Percentiles rank a stretch among this genome's conserved stretches.
phyloP scores from a whole-genome alignment of 2,329 filamentous ascomycete species.

The Thermomyces lanuginosus region DNA sequence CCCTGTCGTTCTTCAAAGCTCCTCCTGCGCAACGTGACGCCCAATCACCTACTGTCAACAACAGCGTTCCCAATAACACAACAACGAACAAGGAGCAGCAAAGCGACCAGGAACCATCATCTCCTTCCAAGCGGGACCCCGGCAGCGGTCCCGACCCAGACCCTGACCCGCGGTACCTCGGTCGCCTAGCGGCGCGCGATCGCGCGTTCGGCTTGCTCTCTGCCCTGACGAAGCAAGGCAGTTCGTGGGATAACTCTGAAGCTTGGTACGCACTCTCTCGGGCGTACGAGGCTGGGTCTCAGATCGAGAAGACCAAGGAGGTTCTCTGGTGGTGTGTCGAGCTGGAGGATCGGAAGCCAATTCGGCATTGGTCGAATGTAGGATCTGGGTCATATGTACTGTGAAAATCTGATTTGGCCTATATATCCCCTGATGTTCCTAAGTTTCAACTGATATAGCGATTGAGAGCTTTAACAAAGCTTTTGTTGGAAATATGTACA shows the following conservation, averaged over 20 bases:
- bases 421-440: conserved; percentile 4
- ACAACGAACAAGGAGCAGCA: conserved; percentile 1
- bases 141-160: background rate
- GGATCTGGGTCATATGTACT: conserved; percentile 51
- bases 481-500: conserved; percentile 1
- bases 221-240: conserved; percentile 66
- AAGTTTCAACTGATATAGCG: conserved; percentile 2
- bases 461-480: conserved; percentile 1
- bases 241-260: conserved; percentile 79
- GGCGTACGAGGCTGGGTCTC: conserved; percentile 73
- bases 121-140: conserved; percentile 8
- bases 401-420: conserved; percentile 9
- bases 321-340: conserved; percentile 97
- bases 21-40: no score
- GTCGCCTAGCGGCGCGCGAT: conserved; percentile 77
- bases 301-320: conserved; percentile 75
- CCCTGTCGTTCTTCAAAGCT: conserved; percentile 10
- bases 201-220: conserved; percentile 72
- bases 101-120: background rate
- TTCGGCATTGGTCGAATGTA: conserved; percentile 62
- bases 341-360: conserved; percentile 67
- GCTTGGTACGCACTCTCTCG: conserved; percentile 82
- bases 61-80: background rate
- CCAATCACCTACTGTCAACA: background rate
- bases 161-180: conserved; percentile 29